Conservation (phyloP, 2,329 filamentous ascomycete species). For the Colletotrichum neosansevieriae region DNA sequence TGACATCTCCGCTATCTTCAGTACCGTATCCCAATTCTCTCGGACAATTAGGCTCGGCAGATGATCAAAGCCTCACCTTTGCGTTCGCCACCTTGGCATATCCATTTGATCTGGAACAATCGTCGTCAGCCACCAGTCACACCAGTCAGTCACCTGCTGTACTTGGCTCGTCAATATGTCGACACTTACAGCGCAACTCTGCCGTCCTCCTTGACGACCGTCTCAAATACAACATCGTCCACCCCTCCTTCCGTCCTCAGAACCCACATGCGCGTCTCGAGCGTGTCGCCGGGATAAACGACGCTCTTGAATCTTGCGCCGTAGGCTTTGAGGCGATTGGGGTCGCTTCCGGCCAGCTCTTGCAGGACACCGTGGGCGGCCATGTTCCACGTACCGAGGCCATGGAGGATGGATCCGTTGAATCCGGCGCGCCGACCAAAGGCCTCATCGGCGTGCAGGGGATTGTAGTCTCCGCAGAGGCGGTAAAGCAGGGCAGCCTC, state of each 20-base stretch:
- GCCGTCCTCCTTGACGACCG: slow-evolving; percentile 53
- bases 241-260: slow-evolving; percentile 48
- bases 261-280: slow-evolving; percentile 58
- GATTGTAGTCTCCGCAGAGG: slow-evolving; percentile 63
- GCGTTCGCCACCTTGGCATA: slow-evolving; percentile 47
- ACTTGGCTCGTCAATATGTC: background rate
- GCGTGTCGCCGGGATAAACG: slow-evolving; percentile 59
- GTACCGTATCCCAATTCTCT: background rate
- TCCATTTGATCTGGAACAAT: slow-evolving; percentile 46
- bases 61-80: slow-evolving; percentile 46
- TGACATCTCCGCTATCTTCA: background rate
- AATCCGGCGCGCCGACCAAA: slow-evolving; percentile 58
- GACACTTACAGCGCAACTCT: slow-evolving; percentile 49
- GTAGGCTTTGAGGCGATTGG: slow-evolving; percentile 55
- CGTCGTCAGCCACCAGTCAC: slow-evolving; percentile 40
- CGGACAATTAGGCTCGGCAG: background rate
- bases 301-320: slow-evolving; percentile 59
- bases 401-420: slow-evolving; percentile 59
- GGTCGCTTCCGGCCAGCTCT: slow-evolving; percentile 55
- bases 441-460: slow-evolving; percentile 58
- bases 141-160: slow-evolving; percentile 37
- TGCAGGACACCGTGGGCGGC: slow-evolving; percentile 57
- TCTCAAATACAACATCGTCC: slow-evolving; percentile 55
- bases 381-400: slow-evolving; percentile 61
- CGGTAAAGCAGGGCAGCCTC: slow-evolving; percentile 57